Evolutionary conservation across 176 grass and related monocot genomes (phyloP).

Genomic region (Eragrostis nindensis): DNA sequence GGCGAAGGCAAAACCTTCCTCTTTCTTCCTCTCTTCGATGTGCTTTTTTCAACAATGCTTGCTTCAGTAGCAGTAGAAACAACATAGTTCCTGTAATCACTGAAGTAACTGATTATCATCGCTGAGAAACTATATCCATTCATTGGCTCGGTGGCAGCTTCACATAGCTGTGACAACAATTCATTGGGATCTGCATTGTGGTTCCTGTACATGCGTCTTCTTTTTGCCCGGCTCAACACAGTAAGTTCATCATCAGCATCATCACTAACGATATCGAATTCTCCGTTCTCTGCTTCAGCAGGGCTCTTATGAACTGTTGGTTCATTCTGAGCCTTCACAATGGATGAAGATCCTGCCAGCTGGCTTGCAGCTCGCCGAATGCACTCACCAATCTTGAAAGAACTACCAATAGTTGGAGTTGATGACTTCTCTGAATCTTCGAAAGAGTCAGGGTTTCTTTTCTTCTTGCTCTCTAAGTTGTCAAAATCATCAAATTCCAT

Average conservation of each 20-base stretch:
- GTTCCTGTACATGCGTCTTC: conserved; percentile 60
- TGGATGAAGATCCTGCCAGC: conserved; percentile 75
- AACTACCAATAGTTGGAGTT: conserved; percentile 61
- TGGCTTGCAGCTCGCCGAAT: conserved; percentile 92
- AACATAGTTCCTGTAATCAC: conserved; percentile 76
- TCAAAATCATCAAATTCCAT: conserved; percentile 61
- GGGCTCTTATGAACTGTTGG: conserved; percentile 48
- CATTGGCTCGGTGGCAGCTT: conserved; percentile 61
- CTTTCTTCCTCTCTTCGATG: conserved; percentile 71
- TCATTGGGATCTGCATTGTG: conserved; percentile 67
- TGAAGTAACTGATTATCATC: conserved; percentile 70
- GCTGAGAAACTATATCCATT: conserved; percentile 51
- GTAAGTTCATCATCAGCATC: conserved; percentile 52
- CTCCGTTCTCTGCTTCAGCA: conserved; percentile 68
- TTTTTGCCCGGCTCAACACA: conserved; percentile 64
- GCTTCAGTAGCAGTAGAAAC: conserved; percentile 68
- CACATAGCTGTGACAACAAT: conserved; percentile 67
- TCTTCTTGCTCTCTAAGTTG: conserved; percentile 57
- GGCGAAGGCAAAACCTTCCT: conserved; percentile 56
- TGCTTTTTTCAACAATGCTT: conserved; percentile 55
- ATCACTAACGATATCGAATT: conserved; percentile 88
- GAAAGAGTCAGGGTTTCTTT: conserved; percentile 56
- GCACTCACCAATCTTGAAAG: conserved; percentile 96
- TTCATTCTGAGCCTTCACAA: conserved; percentile 57
- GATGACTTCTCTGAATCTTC: conserved; percentile 56